Evolutionary conservation across 2,329 filamentous ascomycete species (phyloP).

Genomic region (Ramichloridium luteum): DNA sequence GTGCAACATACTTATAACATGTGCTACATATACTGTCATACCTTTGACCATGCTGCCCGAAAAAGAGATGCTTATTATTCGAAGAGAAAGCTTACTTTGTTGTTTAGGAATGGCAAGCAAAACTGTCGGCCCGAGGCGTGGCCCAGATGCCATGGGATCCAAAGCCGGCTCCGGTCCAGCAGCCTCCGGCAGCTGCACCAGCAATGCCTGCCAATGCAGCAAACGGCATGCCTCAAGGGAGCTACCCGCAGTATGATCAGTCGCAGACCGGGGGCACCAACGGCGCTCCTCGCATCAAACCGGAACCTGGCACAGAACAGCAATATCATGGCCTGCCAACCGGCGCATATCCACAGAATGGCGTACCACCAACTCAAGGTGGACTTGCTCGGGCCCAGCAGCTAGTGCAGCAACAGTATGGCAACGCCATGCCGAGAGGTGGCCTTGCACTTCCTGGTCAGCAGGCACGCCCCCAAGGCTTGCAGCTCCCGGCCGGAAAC

Average conservation of each 20-base stretch:
- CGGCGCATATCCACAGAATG: slow-evolving; percentile 15
- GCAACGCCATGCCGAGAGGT: slow-evolving; percentile 43
- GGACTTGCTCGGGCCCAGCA: slow-evolving; percentile 39
- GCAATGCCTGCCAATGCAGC: slow-evolving; percentile 11
- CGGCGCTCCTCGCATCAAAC: slow-evolving; percentile 39
- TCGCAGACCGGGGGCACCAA: slow-evolving; percentile 25
- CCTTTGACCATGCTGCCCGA: too few species aligned
- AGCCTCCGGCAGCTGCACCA: slow-evolving; percentile 23
- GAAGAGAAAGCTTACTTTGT: too few species aligned
- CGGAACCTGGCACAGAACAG: slow-evolving; percentile 33
- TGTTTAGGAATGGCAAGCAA: slow-evolving; percentile 86
- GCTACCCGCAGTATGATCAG: slow-evolving; percentile 12
- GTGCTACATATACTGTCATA: too few species aligned
- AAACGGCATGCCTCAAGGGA: slow-evolving; percentile 13
- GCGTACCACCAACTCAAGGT: slow-evolving; percentile 25
- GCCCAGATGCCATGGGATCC: slow-evolving; percentile 95
- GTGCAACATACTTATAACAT: too few species aligned
- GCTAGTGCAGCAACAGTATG: slow-evolving; percentile 46
- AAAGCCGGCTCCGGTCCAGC: slow-evolving; percentile 49
- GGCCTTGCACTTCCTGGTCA: slow-evolving; percentile 24
- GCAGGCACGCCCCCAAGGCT: slow-evolving; percentile 20
- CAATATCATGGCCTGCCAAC: slow-evolving; percentile 20
- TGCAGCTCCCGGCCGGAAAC: slow-evolving; percentile 27
- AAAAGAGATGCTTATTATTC: not conserved
- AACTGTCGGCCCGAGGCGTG: slow-evolving; percentile 71